Evolutionary conservation across 768 basidiomycete species (phyloP), one percentile per base, ranked within the genome.

Genomic region (Rhodocollybia butyracea): DNA sequence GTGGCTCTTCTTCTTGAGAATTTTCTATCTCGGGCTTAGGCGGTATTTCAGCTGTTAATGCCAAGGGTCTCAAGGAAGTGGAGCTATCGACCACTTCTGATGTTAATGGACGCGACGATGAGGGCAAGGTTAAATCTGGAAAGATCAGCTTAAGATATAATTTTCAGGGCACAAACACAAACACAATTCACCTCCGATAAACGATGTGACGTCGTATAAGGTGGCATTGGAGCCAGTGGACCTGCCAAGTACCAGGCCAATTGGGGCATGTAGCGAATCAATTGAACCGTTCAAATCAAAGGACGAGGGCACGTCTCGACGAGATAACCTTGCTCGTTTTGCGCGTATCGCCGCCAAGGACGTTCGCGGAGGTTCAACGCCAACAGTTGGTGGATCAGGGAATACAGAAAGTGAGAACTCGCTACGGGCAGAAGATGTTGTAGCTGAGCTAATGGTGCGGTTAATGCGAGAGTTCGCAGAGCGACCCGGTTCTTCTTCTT

Each of bases 341-440:
- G 50, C 27, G 7, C 48, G 39, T 30, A 51, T 31, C 15, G 41
- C 38, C 13, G 43, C 21, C 39, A 46, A 45, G 40, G 39, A 46
- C n/a, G 30, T 45, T 27, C 38, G 34, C 8, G 29, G 4, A 53
- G 46, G 27, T 45, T 10, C n/a, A 10, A 50, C 15, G 60, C 64
- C 45, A 56, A 57, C 67, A 60, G 60, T 60, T 15, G 89, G 87
- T 31, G 87, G 89, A 32, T 76, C 69, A 3, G 88, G 88, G 69
- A 90, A 90, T 41, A 76, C 73, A 60, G 86, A 88, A 50, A 91
- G 69, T 3, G 89, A 88, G 57, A 89, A 81, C n/a, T 86, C 85
- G 59, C 74, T 75, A 17, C 67, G 66, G 71, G 32, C 47, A 42
- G 47, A 46, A 21, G 38, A 54, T 24, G 32, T 46, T 12, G 30